phyloP scores from a whole-genome alignment of 2,329 filamentous ascomycete genomes.

The Fusarium sp. region DNA sequence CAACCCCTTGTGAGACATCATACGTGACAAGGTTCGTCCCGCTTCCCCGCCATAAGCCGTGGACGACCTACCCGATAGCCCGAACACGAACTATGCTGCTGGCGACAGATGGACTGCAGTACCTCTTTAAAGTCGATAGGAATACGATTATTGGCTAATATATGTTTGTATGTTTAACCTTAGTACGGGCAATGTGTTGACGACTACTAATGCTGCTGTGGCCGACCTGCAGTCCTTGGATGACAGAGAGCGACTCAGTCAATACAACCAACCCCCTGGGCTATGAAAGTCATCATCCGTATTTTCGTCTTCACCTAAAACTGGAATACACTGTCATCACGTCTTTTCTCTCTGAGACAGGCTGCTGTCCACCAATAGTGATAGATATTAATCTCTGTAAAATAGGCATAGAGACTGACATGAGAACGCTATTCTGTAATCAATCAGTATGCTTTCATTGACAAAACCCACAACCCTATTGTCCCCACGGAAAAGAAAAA shows the following conservation, averaged over 20 bases:
- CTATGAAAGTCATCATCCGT: too few relatives aligned
- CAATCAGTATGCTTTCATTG: neutral
- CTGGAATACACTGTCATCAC: neutral
- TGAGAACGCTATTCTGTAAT: neutral
- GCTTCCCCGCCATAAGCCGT: neutral
- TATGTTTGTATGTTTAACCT: neutral
- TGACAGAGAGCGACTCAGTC: neutral
- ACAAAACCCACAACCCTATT: neutral
- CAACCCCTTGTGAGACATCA: conserved; percentile 46
- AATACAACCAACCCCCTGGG: neutral
- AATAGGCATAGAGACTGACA: neutral
- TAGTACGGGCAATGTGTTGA: neutral
- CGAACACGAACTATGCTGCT: neutral
- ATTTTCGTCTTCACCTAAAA: neutral
- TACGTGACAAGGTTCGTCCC: conserved; percentile 38
- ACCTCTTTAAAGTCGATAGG: neutral
- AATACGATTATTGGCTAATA: conserved; percentile 47
- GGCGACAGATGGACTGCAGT: neutral
- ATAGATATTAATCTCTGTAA: neutral
- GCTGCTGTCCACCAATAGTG: neutral
- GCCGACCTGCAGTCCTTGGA: too few relatives aligned
- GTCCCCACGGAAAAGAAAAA: neutral
- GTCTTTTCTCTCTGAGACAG: neutral
- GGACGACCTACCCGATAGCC: neutral
- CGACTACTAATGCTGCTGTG: neutral